phyloP scores from a whole-genome alignment of 83 land plant genomes.

The Thuja plicata region DNA sequence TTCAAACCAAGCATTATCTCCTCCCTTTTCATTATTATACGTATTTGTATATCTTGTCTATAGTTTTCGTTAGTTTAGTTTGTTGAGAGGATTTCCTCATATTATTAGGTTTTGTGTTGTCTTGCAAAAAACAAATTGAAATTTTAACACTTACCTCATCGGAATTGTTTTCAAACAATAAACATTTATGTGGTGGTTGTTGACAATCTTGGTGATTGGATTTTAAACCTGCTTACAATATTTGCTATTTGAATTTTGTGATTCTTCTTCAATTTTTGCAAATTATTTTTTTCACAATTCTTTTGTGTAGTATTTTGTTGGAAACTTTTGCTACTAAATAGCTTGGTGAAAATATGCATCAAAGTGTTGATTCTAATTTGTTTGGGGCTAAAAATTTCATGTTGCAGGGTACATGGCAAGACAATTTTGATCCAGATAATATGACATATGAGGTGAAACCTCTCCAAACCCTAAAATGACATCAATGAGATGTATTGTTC shows the following conservation, averaged over 20 bases:
- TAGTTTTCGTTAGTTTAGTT: no score
- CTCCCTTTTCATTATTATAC: no score
- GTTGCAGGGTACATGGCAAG: slow-evolving; percentile 64
- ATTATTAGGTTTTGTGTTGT: no score
- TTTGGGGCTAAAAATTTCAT: neutral
- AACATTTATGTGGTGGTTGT: neutral
- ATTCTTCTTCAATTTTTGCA: slow-evolving; percentile 4
- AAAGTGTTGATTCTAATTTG: neutral
- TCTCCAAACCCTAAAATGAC: neutral
- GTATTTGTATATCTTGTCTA: no score
- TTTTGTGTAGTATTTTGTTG: neutral
- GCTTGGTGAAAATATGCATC: neutral
- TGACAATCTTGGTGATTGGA: neutral
- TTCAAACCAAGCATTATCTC: no score
- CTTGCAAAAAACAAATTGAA: no score
- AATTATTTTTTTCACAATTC: neutral
- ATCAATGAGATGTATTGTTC: neutral
- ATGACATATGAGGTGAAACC: slow-evolving; percentile 75
- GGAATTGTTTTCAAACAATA: neutral
- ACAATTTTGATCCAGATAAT: slow-evolving; percentile 66
- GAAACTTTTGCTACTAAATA: neutral
- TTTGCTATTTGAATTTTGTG: neutral
- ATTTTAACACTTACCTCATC: neutral
- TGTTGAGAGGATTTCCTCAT: no score
- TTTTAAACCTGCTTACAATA: neutral